Conservation (phyloP, 345 rosid species). For the Linum usitatissimum region DNA sequence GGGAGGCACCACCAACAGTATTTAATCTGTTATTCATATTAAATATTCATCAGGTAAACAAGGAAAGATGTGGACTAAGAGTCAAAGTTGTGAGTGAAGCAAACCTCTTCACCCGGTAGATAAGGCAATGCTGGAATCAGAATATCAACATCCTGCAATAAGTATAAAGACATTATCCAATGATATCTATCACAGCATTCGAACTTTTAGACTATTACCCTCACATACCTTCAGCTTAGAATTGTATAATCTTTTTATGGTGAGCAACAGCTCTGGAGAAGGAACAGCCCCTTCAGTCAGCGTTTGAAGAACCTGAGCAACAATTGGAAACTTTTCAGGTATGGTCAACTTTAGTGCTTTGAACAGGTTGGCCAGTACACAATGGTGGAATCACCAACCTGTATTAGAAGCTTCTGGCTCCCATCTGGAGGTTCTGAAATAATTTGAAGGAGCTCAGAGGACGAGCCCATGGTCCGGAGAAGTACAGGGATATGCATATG, state of each 20-base stretch:
- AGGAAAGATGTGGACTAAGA: neutral
- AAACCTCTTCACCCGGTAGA: conserved; percentile 80
- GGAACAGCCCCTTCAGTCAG: conserved; percentile 71
- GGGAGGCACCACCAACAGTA: too few species aligned
- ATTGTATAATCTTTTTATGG: conserved; percentile 75
- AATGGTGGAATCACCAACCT: conserved; percentile 37
- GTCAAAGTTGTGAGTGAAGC: conserved; percentile 2
- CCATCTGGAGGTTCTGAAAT: conserved; percentile 89
- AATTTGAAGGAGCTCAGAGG: conserved; percentile 78
- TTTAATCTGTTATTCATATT: neutral
- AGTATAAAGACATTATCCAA: conserved; percentile 24
- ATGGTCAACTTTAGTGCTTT: conserved; percentile 1
- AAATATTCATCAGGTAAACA: neutral
- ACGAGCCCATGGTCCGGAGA: conserved; percentile 96
- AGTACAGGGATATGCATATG: conserved; percentile 80
- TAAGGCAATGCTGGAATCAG: conserved; percentile 76
- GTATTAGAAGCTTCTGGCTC: conserved; percentile 73
- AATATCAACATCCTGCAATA: conserved; percentile 77
- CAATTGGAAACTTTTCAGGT: conserved; percentile 13
- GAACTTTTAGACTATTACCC: conserved; percentile 7
- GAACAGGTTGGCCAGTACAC: conserved; percentile 2
- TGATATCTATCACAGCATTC: conserved; percentile 11
- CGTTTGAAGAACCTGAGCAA: conserved; percentile 74
- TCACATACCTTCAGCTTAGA: conserved; percentile 67
- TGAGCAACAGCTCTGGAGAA: conserved; percentile 60